A percentile compares a stretch with the other conserved stretches of the same genome.
Evolutionary conservation across 1,284 basidiomycete genomes (phyloP).

Genomic region (Fomitopsis betulina): DNA sequence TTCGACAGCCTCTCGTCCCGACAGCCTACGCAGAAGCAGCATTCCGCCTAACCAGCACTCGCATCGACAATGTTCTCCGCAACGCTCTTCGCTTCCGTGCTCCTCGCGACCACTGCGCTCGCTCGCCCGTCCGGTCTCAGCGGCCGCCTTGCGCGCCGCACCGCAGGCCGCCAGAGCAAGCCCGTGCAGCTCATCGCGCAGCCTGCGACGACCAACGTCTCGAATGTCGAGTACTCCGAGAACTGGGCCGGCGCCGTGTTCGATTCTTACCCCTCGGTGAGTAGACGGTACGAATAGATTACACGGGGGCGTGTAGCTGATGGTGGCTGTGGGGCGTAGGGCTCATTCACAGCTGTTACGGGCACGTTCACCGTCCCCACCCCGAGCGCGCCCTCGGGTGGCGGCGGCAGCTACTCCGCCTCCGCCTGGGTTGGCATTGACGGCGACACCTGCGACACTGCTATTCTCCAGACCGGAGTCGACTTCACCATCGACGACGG

Average conservation of each 20-base stretch:
- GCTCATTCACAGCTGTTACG: constrained; percentile 25
- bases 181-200: neutral
- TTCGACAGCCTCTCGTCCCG: neutral
- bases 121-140: neutral
- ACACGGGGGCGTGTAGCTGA: neutral
- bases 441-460: constrained; percentile 13
- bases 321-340: constrained; percentile 10
- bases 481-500: constrained; percentile 25
- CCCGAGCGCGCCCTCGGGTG: constrained; percentile 20
- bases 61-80: neutral
- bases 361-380: constrained; percentile 29
- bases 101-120: neutral
- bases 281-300: neutral
- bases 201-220: neutral
- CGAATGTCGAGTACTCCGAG: neutral
- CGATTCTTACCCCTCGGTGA: neutral
- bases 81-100: neutral
- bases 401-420: constrained; percentile 22
- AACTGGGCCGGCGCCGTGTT: constrained; percentile 1
- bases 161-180: neutral
- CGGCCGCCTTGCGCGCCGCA: neutral
- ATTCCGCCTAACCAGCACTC: neutral
- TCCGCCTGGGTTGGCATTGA: constrained; percentile 29
- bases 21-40: too few species aligned
- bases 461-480: constrained; percentile 15